phyloP scores from a whole-genome alignment of 1,284 basidiomycete genomes.

The Ceratobasidium sp. region DNA sequence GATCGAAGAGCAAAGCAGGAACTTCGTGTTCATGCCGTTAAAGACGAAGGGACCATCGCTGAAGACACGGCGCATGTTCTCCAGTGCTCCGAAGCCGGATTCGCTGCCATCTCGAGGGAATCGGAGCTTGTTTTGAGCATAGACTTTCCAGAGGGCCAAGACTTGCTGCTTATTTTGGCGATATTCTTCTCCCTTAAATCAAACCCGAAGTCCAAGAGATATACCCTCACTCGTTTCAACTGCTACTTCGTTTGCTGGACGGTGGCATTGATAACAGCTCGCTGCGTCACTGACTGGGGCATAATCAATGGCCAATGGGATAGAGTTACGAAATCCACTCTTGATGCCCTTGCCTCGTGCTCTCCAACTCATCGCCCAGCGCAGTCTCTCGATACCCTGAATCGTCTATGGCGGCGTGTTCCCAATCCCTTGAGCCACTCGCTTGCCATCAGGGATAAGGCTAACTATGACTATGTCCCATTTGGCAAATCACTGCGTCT shows the following conservation, averaged over 20 bases:
- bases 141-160: not conserved
- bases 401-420: not conserved
- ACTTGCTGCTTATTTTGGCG: slow-evolving; percentile 6
- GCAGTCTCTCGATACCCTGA: not conserved
- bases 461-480: too few species aligned
- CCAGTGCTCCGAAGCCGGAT: not conserved
- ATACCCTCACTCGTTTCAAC: slow-evolving; percentile 18
- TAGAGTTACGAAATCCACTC: not conserved
- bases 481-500: too few species aligned
- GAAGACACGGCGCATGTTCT: slow-evolving; percentile 29
- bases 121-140: slow-evolving; percentile 8
- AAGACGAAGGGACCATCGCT: not conserved
- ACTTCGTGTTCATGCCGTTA: not conserved
- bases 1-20: slow-evolving; percentile 11
- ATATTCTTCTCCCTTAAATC: slow-evolving; percentile 11
- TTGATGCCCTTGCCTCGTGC: not conserved
- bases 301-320: not conserved
- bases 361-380: not conserved
- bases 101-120: not conserved
- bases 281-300: slow-evolving; percentile 3
- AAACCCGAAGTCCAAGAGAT: not conserved
- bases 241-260: slow-evolving; percentile 41
- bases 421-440: too few species aligned
- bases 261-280: not conserved
- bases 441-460: too few species aligned